Percentiles rank a stretch among this genome's conserved stretches.
phyloP scores from a whole-genome alignment of 768 basidiomycete genomes.

The Russula compacta region DNA sequence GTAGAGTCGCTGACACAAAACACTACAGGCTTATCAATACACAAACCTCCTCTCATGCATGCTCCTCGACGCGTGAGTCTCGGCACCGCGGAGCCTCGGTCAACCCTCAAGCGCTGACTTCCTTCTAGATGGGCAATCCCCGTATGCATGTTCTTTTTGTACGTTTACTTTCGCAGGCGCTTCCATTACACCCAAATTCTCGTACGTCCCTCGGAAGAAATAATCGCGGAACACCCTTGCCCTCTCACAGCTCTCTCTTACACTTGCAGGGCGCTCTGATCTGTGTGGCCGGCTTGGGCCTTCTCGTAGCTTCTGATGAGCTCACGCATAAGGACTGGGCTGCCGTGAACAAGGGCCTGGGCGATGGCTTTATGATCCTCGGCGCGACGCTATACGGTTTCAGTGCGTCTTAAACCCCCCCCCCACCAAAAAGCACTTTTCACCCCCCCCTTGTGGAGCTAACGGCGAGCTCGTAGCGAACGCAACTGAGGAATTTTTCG shows the following conservation, averaged over 20 bases:
- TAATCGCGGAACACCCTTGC: not conserved
- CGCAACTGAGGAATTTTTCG: constrained; percentile 83
- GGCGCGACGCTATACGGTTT: constrained; percentile 83
- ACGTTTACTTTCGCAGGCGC: constrained; percentile 69
- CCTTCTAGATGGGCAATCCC: constrained; percentile 74
- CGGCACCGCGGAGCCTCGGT: not conserved
- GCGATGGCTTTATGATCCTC: constrained; percentile 80
- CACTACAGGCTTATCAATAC: constrained; percentile 63
- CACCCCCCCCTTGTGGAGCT: not conserved
- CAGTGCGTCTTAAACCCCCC: constrained; percentile 44
- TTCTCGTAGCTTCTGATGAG: constrained; percentile 73
- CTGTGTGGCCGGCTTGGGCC: constrained; percentile 64
- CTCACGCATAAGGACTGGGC: constrained; percentile 69
- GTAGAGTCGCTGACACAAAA: not conserved
- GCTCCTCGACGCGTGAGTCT: constrained; percentile 75
- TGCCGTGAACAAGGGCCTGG: constrained; percentile 58
- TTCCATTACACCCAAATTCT: constrained; percentile 81
- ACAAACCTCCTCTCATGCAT: constrained; percentile 83
- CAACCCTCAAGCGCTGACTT: not conserved
- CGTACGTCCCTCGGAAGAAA: constrained; percentile 32
- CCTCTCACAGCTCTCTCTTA: not conserved
- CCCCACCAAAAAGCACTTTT: not conserved
- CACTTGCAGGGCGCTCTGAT: constrained; percentile 53
- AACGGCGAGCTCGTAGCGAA: constrained; percentile 43
- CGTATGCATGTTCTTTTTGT: constrained; percentile 74